Percentiles rank a stretch among this genome's conserved stretches.
These are phyloP conservation scores for Rhizopus microsporus DNA, from an alignment of 371 early-diverging fungal genomes.

Conservation along the genomic window DNA sequence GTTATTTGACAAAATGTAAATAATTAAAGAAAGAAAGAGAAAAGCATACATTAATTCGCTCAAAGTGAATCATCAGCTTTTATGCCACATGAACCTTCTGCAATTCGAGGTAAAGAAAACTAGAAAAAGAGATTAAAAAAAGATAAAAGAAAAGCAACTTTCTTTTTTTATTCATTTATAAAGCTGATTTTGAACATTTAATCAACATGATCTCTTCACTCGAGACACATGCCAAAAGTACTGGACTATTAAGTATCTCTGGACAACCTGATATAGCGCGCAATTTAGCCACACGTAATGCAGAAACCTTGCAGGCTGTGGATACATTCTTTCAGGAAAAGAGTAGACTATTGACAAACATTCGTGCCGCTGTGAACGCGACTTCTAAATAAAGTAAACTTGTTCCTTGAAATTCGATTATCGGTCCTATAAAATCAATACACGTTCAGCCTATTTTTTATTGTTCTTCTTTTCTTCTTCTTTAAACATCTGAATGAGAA, in stretches of 20 bases:
- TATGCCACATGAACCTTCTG: constrained; percentile 35
- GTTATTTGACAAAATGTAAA: constrained; percentile 51
- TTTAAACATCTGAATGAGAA: not conserved
- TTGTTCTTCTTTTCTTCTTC: not conserved
- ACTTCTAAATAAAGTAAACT: constrained; percentile 7
- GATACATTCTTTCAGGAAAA: constrained; percentile 45
- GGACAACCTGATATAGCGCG: constrained; percentile 33
- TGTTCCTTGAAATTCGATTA: not conserved
- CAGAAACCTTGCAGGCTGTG: constrained; percentile 44
- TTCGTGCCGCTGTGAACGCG: constrained; percentile 42
- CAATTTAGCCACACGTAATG: constrained; percentile 44
- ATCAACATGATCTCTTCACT: constrained; percentile 29
- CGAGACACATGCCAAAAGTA: constrained; percentile 40
- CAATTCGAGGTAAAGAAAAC: constrained; percentile 31
- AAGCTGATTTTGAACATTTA: constrained; percentile 46
- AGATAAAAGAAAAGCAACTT: not conserved
- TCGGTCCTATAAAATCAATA: constrained; percentile 3
- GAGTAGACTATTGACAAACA: constrained; percentile 40
- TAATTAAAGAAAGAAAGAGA: not conserved
- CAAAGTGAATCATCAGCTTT: constrained; percentile 40
- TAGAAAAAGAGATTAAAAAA: not conserved
- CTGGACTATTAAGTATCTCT: constrained; percentile 46
- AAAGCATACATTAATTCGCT: not conserved
- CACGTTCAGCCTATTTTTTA: not conserved
- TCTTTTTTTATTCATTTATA: not conserved